Percentiles rank a stretch among this genome's conserved stretches.
Evolutionary conservation across 495 filamentous ascomycete genomes (phyloP).

Genomic region (Lasiosphaeria ovina): DNA sequence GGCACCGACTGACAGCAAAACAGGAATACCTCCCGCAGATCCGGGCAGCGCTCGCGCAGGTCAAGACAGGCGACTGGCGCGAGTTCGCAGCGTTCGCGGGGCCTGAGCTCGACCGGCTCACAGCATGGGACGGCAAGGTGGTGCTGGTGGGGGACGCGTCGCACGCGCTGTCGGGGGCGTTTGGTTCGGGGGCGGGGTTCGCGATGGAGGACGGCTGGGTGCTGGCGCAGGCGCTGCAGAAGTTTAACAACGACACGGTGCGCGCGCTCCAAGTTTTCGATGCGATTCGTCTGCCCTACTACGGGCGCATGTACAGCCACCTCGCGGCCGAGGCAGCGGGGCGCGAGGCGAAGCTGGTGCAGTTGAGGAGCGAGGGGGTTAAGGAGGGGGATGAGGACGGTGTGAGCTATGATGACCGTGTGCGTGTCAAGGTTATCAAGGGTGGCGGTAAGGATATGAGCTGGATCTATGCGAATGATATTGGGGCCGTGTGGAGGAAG

Average conservation of each 20-base stretch:
- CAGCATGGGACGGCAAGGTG: slow-evolving; percentile 41
- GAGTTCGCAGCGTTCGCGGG: slow-evolving; percentile 48
- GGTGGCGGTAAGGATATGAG: background rate
- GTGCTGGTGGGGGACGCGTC: slow-evolving; percentile 50
- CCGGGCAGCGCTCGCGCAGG: background rate
- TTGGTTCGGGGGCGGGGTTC: slow-evolving; percentile 51
- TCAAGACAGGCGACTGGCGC: slow-evolving; percentile 32
- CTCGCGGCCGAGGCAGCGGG: background rate
- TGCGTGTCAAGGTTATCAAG: background rate
- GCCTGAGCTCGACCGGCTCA: slow-evolving; percentile 36
- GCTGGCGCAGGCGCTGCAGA: slow-evolving; percentile 42
- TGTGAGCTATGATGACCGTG: background rate
- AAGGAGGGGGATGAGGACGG: background rate
- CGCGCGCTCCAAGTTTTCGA: slow-evolving; percentile 45
- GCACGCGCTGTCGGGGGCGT: slow-evolving; percentile 48
- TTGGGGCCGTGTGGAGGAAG: background rate
- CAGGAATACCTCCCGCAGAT: background rate
- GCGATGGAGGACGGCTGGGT: slow-evolving; percentile 53
- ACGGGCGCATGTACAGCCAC: slow-evolving; percentile 36
- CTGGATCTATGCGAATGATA: background rate
- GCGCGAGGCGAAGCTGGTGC: background rate
- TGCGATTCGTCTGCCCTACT: slow-evolving; percentile 45
- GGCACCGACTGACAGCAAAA: background rate
- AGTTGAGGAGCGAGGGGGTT: background rate
- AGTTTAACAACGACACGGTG: slow-evolving; percentile 19